Conservation (phyloP, 495 filamentous ascomycete genomes). For the Haplographium delicatum region DNA sequence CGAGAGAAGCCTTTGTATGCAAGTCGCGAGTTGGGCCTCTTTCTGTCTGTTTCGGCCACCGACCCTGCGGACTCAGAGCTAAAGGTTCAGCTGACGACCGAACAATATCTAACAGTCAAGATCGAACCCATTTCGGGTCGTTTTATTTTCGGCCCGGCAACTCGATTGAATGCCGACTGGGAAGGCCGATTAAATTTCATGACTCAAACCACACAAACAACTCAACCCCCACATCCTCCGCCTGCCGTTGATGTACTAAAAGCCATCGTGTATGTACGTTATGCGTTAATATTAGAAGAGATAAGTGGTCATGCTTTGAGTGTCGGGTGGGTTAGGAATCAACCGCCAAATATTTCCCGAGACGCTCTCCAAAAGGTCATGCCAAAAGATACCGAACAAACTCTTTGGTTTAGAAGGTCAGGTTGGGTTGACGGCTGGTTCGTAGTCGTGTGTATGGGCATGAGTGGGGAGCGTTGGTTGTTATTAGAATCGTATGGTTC, state of each 20-base stretch:
- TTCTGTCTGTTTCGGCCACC: constrained; percentile 45
- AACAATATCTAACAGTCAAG: constrained; percentile 51
- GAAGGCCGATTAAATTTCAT: constrained; percentile 47
- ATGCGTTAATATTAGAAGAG: constrained; percentile 53
- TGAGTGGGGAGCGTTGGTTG: constrained; percentile 75
- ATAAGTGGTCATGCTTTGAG: constrained; percentile 53
- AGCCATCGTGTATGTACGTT: constrained; percentile 53
- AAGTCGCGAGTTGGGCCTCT: constrained; percentile 46
- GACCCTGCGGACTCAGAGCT: constrained; percentile 63
- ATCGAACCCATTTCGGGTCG: constrained; percentile 65
- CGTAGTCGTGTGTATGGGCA: constrained; percentile 60
- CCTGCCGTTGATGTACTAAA: constrained; percentile 47
- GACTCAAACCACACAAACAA: constrained; percentile 9
- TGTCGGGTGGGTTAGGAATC: constrained; percentile 55
- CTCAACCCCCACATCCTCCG: constrained; percentile 42
- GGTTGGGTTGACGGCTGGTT: constrained; percentile 65
- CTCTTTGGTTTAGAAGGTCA: constrained; percentile 57
- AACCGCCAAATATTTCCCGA: constrained; percentile 42
- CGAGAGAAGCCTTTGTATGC: constrained; percentile 51
- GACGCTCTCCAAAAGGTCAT: constrained; percentile 59
- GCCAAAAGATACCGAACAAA: constrained; percentile 51
- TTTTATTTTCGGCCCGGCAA: constrained; percentile 45
- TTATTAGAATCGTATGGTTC: constrained; percentile 41
- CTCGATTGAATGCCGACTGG: constrained; percentile 30
- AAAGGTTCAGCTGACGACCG: constrained; percentile 58